These are phyloP conservation scores for Clitopilus hobsonii DNA, from an alignment of 768 basidiomycete species.

Conservation along the genomic window DNA sequence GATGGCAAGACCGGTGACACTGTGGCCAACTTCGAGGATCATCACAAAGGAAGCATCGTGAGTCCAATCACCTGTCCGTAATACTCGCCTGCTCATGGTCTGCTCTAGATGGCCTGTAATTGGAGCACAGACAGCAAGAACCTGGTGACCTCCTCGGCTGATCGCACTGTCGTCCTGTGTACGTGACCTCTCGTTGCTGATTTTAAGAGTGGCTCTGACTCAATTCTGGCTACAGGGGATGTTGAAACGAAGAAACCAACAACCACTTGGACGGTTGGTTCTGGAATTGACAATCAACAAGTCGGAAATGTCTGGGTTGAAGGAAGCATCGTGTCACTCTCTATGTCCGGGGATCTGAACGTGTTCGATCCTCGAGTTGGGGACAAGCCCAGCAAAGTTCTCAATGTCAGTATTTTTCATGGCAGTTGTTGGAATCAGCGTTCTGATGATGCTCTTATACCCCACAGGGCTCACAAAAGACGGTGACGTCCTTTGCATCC, in stretches of 20 bases:
- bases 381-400: slow-evolving; percentile 53
- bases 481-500: slow-evolving; percentile 62
- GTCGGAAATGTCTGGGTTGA: slow-evolving; percentile 83
- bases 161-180: slow-evolving; percentile 88
- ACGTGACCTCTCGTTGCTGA: slow-evolving; percentile 16
- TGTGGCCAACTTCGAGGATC: slow-evolving; percentile 60
- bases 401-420: slow-evolving; percentile 42
- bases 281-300: slow-evolving; percentile 78
- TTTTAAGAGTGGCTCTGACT: neutral
- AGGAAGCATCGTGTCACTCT: slow-evolving; percentile 74
- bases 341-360: slow-evolving; percentile 77
- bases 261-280: slow-evolving; percentile 68
- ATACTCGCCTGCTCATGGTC: neutral
- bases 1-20: slow-evolving; percentile 88
- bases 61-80: slow-evolving; percentile 20
- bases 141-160: slow-evolving; percentile 80
- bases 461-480: slow-evolving; percentile 71
- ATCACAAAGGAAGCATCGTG: slow-evolving; percentile 76
- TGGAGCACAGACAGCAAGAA: slow-evolving; percentile 77
- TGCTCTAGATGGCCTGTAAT: slow-evolving; percentile 59
- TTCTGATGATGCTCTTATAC: neutral
- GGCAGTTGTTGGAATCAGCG: neutral
- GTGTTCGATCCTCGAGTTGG: slow-evolving; percentile 73
- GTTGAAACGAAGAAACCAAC: slow-evolving; percentile 63
- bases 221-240: slow-evolving; percentile 56